Evolutionary conservation across 768 basidiomycete genomes (phyloP), one percentile per base, ranked within the genome.

Genomic region (Naematelia encephala): DNA sequence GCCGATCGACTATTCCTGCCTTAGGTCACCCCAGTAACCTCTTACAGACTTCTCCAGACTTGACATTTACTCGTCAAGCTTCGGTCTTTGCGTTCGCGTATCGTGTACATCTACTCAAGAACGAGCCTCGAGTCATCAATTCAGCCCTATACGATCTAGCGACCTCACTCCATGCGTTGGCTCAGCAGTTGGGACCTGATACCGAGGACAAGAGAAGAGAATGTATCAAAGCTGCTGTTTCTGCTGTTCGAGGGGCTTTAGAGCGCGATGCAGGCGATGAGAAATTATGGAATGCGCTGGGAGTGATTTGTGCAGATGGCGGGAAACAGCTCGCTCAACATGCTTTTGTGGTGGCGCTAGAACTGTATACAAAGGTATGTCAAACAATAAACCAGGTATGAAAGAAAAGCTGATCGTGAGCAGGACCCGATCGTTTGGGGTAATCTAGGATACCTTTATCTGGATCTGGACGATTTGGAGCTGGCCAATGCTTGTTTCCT

Each of bases 291-390:
- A 82, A 83, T 62, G 85, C 89, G 1, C 78, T 98, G 26, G 96
- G 89, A 0, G 83, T 86, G 63, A 81, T 87, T 14, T 81, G 86
- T 58, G 88, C 91, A 68, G 67, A 82, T 5, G 80, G 79, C 13
- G 85, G 88, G 44, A 82, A 87, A 0, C 87, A 85, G 66, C 80
- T 84, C 1, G 86, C 90, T 2, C 94, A 99, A 76, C 91, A 98
- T 78, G 88, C 90, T 3, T 96, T 90, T 68, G 85, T 97, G 71
- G 87, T 84, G 58, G 87, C 92, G 3, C 77, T 98, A 47, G 93
- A 97, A 67, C 80, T 89, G 39, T 86, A 97, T 72, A 77, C 84
- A 0, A 94, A 94, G 82, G 90, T 89, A 61, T 48, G 79, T 76
- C 34, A 26, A 2, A 8, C 14, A 50, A 16, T 52, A 26, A 21